A percentile compares a stretch with the other conserved stretches of the same genome.
Conservation (phyloP, 345 rosid species). For the Luvunga scandens region DNA sequence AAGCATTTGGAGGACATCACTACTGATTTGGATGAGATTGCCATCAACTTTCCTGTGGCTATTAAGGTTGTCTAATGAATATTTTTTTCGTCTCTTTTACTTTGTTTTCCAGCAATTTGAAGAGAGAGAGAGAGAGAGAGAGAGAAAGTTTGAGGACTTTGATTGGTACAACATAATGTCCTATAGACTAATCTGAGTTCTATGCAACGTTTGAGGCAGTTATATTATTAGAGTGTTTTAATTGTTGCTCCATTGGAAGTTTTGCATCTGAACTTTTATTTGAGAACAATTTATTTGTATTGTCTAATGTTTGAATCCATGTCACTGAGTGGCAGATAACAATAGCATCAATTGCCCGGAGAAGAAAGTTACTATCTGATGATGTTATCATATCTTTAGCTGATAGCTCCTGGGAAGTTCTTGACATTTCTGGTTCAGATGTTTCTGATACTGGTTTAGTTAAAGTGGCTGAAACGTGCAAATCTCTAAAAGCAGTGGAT, state of each 20-base stretch:
- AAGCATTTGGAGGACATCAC: slow-evolving; percentile 73
- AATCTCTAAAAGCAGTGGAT: slow-evolving; percentile 73
- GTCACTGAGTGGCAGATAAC: slow-evolving; percentile 43
- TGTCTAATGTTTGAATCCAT: background rate
- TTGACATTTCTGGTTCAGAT: slow-evolving; percentile 80
- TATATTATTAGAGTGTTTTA: background rate
- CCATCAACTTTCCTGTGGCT: slow-evolving; percentile 53
- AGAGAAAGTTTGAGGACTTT: background rate
- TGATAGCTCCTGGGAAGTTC: slow-evolving; percentile 78
- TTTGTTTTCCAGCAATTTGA: background rate
- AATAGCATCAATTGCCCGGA: slow-evolving; percentile 74
- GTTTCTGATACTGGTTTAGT: slow-evolving; percentile 64
- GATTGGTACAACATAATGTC: background rate
- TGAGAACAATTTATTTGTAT: background rate
- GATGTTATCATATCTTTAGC: slow-evolving; percentile 58
- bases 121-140: background rate
- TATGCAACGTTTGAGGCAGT: background rate
- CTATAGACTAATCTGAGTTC: background rate
- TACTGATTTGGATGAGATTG: slow-evolving; percentile 59
- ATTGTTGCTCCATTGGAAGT: background rate
- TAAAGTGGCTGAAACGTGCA: slow-evolving; percentile 57
- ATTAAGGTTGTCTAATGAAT: slow-evolving; percentile 49
- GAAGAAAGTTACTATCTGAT: slow-evolving; percentile 67
- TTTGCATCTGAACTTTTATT: background rate
- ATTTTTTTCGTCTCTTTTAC: background rate